Percentiles rank a stretch among this genome's conserved stretches.
phyloP scores from a whole-genome alignment of 148 eudicot species.

The Amaranthus hypochondriacus region DNA sequence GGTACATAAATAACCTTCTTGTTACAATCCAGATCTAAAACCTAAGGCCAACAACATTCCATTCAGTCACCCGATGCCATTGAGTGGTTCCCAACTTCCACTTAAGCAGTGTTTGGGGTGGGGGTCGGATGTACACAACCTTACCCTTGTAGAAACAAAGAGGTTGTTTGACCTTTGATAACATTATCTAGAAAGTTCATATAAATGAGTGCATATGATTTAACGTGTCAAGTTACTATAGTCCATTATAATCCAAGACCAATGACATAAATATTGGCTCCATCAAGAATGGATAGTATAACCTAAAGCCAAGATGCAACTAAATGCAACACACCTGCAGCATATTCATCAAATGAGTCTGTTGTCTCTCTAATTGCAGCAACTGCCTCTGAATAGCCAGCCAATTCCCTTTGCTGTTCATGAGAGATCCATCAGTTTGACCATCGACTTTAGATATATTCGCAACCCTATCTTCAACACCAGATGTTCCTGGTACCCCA shows the following conservation, averaged over 20 bases:
- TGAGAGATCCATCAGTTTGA: conserved; percentile 54
- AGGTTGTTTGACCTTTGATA: too few species aligned
- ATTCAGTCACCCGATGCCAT: too few species aligned
- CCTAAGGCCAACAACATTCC: background rate
- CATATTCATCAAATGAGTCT: conserved; percentile 94
- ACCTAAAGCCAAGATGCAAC: conserved; percentile 7
- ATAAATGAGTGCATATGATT: too few species aligned
- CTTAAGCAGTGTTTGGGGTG: too few species aligned
- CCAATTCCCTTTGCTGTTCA: conserved; percentile 82
- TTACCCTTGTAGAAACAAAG: too few species aligned
- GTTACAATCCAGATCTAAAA: conserved; percentile 16
- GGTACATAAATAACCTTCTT: conserved; percentile 22
- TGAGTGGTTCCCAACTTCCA: too few species aligned
- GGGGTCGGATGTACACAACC: too few species aligned
- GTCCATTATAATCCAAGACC: too few species aligned
- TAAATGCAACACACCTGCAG: conserved; percentile 60
- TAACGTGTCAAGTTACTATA: too few species aligned
- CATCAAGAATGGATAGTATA: too few species aligned
- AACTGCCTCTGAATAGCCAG: conserved; percentile 89
- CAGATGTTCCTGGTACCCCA: conserved; percentile 33
- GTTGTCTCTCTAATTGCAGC: conserved; percentile 86
- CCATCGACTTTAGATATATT: conserved; percentile 34
- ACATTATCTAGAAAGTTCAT: too few species aligned
- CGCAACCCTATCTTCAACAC: conserved; percentile 27
- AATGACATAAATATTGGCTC: too few species aligned